Evolutionary conservation across 1,139 yeast species (phyloP).

Genomic region (Spathaspora jeffriesii): DNA sequence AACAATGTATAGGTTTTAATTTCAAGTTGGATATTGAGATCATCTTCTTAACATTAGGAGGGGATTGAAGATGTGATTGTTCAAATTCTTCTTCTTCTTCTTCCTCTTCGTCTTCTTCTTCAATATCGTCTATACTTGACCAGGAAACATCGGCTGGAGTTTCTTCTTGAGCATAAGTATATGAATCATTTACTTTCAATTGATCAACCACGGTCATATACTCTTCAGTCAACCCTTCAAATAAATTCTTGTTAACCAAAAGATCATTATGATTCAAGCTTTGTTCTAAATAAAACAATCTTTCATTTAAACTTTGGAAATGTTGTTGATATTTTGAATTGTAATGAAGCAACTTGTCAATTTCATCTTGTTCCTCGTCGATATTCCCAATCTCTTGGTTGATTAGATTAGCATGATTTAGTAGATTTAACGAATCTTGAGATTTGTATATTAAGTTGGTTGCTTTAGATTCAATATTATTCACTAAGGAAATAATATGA

Average conservation of each 20-base stretch:
- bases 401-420: slow-evolving; percentile 14
- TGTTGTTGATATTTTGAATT: slow-evolving; percentile 25
- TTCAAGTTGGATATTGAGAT: slow-evolving; percentile 38
- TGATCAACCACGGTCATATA: slow-evolving; percentile 33
- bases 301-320: slow-evolving; percentile 32
- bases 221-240: slow-evolving; percentile 51
- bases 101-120: too few relatives aligned
- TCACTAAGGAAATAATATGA: slow-evolving; percentile 29
- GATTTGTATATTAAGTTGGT: slow-evolving; percentile 10
- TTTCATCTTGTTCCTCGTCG: slow-evolving; percentile 34
- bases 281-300: slow-evolving; percentile 35
- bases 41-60: slow-evolving; percentile 19
- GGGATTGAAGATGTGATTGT: slow-evolving; percentile 6
- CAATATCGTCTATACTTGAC: slow-evolving; percentile 3
- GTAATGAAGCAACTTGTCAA: slow-evolving; percentile 21
- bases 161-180: not conserved
- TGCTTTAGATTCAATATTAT: slow-evolving; percentile 29
- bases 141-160: slow-evolving; percentile 3
- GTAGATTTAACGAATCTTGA: not conserved
- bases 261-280: slow-evolving; percentile 31
- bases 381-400: slow-evolving; percentile 22
- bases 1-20: slow-evolving; percentile 43
- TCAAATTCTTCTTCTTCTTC: slow-evolving; percentile 4
- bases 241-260: slow-evolving; percentile 46
- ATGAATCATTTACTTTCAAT: slow-evolving; percentile 9